Conservation (phyloP, 1,284 basidiomycete species). For the Neonothopanus nambi region DNA sequence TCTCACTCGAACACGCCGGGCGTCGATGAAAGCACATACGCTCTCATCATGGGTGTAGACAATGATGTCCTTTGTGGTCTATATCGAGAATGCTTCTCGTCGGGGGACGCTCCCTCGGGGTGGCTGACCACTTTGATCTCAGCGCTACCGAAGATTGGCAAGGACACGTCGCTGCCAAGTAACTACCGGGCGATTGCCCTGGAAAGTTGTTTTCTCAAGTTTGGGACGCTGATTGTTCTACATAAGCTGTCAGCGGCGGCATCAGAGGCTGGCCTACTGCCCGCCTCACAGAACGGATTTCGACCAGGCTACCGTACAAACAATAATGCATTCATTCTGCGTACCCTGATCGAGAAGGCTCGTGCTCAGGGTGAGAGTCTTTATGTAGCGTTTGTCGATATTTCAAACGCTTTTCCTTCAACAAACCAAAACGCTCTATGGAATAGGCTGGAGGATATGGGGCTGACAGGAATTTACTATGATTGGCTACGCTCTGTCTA, state of each 20-base stretch:
- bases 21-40: not conserved
- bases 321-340: not conserved
- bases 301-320: not conserved
- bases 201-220: slow-evolving; percentile 16
- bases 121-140: slow-evolving; percentile 8
- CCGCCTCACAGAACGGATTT: slow-evolving; percentile 10
- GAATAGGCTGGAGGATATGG: not conserved
- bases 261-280: not conserved
- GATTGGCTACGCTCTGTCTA: slow-evolving; percentile 9
- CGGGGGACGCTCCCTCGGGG: not conserved
- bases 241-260: too few species aligned
- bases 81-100: slow-evolving; percentile 1
- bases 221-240: slow-evolving; percentile 10
- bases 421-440: slow-evolving; percentile 12
- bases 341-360: slow-evolving; percentile 14
- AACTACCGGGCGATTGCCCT: slow-evolving; percentile 13
- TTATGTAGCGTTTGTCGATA: slow-evolving; percentile 17
- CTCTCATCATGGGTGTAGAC: slow-evolving; percentile 2
- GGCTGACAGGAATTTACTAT: slow-evolving; percentile 9
- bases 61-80: slow-evolving; percentile 5
- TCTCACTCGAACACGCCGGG: not conserved
- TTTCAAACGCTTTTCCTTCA: slow-evolving; percentile 21
- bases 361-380: slow-evolving; percentile 5
- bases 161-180: not conserved
- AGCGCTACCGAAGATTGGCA: slow-evolving; percentile 6